These are phyloP conservation scores for Hemerocallis citrina DNA, from an alignment of 106 monocot genomes.

Conservation along the genomic window DNA sequence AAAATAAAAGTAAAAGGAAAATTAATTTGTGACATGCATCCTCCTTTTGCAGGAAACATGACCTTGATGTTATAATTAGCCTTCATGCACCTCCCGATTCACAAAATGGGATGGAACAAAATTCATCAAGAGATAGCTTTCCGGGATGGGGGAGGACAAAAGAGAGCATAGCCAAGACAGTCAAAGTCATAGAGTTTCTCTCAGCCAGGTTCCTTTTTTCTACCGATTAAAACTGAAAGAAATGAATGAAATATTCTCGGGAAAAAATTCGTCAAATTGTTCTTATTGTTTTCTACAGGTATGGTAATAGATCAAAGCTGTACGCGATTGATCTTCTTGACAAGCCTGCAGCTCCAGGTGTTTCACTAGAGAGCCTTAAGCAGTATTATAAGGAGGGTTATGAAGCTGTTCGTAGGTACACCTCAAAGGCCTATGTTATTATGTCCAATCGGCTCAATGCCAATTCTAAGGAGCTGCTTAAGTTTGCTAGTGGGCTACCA, in stretches of 20 bases:
- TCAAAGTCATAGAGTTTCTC: slow-evolving; percentile 35
- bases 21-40: too few relatives aligned
- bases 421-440: slow-evolving; percentile 30
- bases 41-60: slow-evolving; percentile 53
- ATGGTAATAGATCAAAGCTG: slow-evolving; percentile 13
- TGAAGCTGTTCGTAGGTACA: slow-evolving; percentile 28
- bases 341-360: slow-evolving; percentile 28
- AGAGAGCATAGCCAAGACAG: slow-evolving; percentile 11
- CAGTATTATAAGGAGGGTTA: slow-evolving; percentile 39
- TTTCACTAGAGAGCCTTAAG: slow-evolving; percentile 16
- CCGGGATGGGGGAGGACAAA: slow-evolving; percentile 16
- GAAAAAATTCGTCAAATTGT: not conserved
- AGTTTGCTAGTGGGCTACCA: slow-evolving; percentile 26
- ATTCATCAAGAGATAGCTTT: slow-evolving; percentile 27
- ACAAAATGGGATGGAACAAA: slow-evolving; percentile 42
- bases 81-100: slow-evolving; percentile 57
- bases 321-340: slow-evolving; percentile 40
- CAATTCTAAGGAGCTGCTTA: slow-evolving; percentile 21
- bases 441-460: slow-evolving; percentile 32
- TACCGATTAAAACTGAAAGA: too few relatives aligned
- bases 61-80: slow-evolving; percentile 45
- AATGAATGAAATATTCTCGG: not conserved
- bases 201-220: slow-evolving; percentile 26
- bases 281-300: slow-evolving; percentile 3
- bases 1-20: too few relatives aligned